Evolutionary conservation across 2,329 filamentous ascomycete species (phyloP).

Genomic region (Exserohilum rostratum): DNA sequence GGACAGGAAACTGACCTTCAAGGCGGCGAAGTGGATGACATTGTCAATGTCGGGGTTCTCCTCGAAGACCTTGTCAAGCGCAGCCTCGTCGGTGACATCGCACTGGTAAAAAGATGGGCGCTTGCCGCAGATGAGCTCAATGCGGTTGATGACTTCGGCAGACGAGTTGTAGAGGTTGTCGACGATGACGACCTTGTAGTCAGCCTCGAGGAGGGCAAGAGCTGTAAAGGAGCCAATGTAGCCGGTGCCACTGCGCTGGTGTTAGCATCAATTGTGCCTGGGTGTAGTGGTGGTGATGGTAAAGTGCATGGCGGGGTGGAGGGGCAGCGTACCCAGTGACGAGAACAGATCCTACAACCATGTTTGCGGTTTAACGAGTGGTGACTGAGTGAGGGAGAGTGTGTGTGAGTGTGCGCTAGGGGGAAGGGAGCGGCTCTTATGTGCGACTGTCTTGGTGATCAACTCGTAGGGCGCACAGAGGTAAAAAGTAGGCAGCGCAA

Average conservation of each 20-base stretch:
- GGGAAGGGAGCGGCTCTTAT: not conserved
- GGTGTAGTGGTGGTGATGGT: not conserved
- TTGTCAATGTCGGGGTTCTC: slow-evolving; percentile 94
- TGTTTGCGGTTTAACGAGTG: slow-evolving; percentile 46
- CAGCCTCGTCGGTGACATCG: slow-evolving; percentile 86
- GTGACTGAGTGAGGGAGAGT: not conserved
- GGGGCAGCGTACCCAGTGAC: slow-evolving; percentile 77
- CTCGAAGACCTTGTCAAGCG: slow-evolving; percentile 83
- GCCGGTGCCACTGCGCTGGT: slow-evolving; percentile 77
- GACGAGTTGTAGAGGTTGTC: slow-evolving; percentile 99
- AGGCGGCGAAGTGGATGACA: slow-evolving; percentile 96
- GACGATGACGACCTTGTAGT: slow-evolving; percentile 94
- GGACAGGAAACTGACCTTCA: slow-evolving; percentile 72
- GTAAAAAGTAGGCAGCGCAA: slow-evolving; percentile 26
- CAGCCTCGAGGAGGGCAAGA: slow-evolving; percentile 88
- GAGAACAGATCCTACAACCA: slow-evolving; percentile 86
- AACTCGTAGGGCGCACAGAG: slow-evolving; percentile 20
- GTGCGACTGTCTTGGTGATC: slow-evolving; percentile 1
- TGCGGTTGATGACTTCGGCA: slow-evolving; percentile 87
- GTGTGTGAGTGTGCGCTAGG: not conserved
- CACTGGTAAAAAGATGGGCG: slow-evolving; percentile 82
- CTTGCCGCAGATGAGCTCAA: slow-evolving; percentile 91
- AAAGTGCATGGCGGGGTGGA: slow-evolving; percentile 29
- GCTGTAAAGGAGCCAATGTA: slow-evolving; percentile 99
- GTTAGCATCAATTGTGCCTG: slow-evolving; percentile 12